A percentile compares a stretch with the other conserved stretches of the same genome.
phyloP scores from a whole-genome alignment of 108 stramenopile genomes.

The Phaeodactylum tricornutum region DNA sequence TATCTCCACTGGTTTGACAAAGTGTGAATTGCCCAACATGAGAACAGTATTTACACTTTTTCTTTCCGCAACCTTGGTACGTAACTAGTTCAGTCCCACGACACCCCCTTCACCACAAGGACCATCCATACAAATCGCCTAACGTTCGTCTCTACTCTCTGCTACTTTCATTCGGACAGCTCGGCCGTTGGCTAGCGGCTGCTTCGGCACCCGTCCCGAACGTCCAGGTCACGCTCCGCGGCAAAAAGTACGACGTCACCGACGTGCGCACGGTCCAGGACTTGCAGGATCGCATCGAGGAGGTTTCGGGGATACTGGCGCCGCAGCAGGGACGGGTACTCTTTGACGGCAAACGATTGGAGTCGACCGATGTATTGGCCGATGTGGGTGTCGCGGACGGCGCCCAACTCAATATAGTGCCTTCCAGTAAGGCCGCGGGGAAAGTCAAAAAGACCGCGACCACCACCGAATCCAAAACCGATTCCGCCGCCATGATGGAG shows the following conservation, averaged over 20 bases:
- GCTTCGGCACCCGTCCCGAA: slow-evolving; percentile 24
- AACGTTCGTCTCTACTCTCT: no score
- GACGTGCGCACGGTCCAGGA: slow-evolving; percentile 37
- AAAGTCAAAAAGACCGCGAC: slow-evolving; percentile 10
- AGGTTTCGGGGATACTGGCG: slow-evolving; percentile 25
- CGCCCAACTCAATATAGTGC: slow-evolving; percentile 44
- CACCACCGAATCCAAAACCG: slow-evolving; percentile 12
- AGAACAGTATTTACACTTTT: no score
- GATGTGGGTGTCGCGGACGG: slow-evolving; percentile 46
- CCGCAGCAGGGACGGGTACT: slow-evolving; percentile 30
- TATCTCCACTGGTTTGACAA: no score
- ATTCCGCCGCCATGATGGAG: slow-evolving; percentile 12
- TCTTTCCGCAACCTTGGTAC: no score
- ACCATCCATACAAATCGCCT: no score
- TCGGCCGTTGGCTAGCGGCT: no score
- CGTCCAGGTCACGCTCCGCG: slow-evolving; percentile 37
- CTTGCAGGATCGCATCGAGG: slow-evolving; percentile 22
- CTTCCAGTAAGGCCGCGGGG: slow-evolving; percentile 16
- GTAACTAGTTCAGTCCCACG: no score
- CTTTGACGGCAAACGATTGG: slow-evolving; percentile 39
- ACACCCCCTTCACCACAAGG: no score
- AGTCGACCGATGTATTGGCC: slow-evolving; percentile 12
- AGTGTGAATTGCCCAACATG: no score
- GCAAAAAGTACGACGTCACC: slow-evolving; percentile 47
- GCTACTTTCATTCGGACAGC: no score